A percentile compares a stretch with the other conserved stretches of the same genome.
Evolutionary conservation across 2,329 filamentous ascomycete species (phyloP).

Genomic region (Phaeosphaeriaceae sp.): DNA sequence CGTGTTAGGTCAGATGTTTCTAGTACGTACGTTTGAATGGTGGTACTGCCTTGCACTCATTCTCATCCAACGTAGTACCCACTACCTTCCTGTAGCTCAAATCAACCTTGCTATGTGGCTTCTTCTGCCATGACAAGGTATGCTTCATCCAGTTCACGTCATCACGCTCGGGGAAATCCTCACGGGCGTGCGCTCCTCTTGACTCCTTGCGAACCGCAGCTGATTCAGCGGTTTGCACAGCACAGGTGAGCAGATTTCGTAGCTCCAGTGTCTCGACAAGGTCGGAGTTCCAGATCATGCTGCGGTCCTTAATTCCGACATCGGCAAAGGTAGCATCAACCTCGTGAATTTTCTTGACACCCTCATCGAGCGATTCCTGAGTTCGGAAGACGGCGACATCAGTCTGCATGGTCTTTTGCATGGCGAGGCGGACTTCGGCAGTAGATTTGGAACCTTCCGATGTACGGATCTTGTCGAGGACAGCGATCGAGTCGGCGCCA

Average conservation of each 20-base stretch:
- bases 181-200: constrained; percentile 93
- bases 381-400: constrained; percentile 97
- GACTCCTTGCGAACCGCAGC: constrained; percentile 97
- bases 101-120: constrained; percentile 85
- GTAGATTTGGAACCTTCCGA: constrained; percentile 86
- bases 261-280: constrained; percentile 95
- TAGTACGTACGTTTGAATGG: constrained; percentile 96
- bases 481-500: constrained; percentile 83
- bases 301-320: constrained; percentile 95
- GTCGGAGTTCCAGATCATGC: constrained; percentile 99
- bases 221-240: constrained; percentile 89
- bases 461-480: constrained; percentile 84
- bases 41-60: constrained; percentile 93
- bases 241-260: constrained; percentile 94
- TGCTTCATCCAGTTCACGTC: constrained; percentile 99
- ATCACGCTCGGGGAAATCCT: constrained; percentile 95
- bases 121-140: constrained; percentile 94
- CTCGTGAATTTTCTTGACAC: constrained; percentile 84
- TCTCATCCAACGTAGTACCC: constrained; percentile 85
- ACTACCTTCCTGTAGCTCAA: constrained; percentile 86
- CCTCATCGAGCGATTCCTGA: constrained; percentile 90
- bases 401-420: constrained; percentile 99
- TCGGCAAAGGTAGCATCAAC: constrained; percentile 82
- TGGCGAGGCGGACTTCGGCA: constrained; percentile 83
- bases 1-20: constrained; percentile 19